Conservation (phyloP, 306 rosid genomes). For the Dryas alaskensis region DNA sequence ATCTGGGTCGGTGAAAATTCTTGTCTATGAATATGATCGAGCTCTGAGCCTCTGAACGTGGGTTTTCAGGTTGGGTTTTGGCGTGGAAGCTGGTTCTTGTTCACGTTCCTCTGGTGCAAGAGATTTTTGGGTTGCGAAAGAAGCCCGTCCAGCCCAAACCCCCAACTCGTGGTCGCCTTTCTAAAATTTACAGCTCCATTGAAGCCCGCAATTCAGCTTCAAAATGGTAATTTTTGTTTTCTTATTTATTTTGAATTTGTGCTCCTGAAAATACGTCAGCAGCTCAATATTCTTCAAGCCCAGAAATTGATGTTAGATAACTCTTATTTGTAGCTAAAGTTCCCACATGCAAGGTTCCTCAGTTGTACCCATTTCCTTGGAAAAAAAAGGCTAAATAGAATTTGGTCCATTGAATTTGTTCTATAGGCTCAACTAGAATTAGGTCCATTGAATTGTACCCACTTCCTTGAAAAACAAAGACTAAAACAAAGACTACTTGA, state of each 20-base stretch:
- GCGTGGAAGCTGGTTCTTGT: constrained; percentile 90
- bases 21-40: background rate
- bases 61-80: constrained; percentile 67
- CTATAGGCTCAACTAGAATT: too few relatives aligned
- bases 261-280: background rate
- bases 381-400: too few relatives aligned
- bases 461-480: too few relatives aligned
- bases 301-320: background rate
- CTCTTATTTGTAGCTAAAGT: background rate
- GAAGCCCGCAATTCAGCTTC: constrained; percentile 48
- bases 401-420: background rate
- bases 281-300: background rate
- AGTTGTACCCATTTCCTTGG: too few relatives aligned
- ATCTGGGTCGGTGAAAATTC: constrained; percentile 18
- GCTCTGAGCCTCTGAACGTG: background rate
- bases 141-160: constrained; percentile 59
- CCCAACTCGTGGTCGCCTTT: constrained; percentile 49
- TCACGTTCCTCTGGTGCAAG: constrained; percentile 90
- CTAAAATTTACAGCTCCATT: constrained; percentile 52
- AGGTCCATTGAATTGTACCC: too few relatives aligned
- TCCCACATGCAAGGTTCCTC: background rate
- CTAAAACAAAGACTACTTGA: too few relatives aligned
- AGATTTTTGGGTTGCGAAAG: constrained; percentile 68
- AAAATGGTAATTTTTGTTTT: constrained; percentile 28
- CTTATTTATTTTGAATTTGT: background rate